Evolutionary conservation across 2,329 filamentous ascomycete species (phyloP).

Genomic region (Clarireedia sp.): DNA sequence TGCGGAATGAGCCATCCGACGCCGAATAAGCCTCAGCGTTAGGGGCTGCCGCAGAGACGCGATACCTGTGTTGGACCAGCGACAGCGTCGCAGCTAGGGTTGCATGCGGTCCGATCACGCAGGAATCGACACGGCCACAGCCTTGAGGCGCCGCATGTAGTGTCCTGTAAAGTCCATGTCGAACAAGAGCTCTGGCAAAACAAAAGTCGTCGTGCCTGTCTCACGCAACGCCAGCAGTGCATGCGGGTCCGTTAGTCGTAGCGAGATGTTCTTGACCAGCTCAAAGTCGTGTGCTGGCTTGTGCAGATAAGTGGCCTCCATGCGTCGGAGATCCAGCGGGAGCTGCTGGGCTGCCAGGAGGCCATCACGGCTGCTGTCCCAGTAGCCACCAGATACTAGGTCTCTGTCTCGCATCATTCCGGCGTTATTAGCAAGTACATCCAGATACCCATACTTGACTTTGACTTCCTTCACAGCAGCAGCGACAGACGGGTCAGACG

Average conservation of each 20-base stretch:
- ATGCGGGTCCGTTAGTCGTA: not conserved
- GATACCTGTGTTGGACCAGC: not conserved
- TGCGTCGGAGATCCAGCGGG: not conserved
- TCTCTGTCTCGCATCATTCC: no score
- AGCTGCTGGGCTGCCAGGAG: slow-evolving; percentile 2
- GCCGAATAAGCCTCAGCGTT: not conserved
- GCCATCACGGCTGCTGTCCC: slow-evolving; percentile 1
- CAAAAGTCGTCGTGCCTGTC: not conserved
- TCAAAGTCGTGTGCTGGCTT: slow-evolving; percentile 1
- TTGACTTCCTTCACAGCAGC: no score
- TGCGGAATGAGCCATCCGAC: slow-evolving; percentile 13
- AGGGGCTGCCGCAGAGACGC: not conserved
- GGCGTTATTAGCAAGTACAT: no score
- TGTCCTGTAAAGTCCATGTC: slow-evolving; percentile 8
- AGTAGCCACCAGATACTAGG: not conserved
- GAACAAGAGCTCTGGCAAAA: slow-evolving; percentile 6
- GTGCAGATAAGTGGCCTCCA: not conserved
- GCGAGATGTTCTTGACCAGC: not conserved
- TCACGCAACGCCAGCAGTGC: not conserved
- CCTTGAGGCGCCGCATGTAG: slow-evolving; percentile 7
- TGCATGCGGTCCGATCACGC: not conserved
- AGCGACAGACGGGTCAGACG: no score
- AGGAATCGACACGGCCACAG: not conserved
- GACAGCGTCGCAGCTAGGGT: not conserved
- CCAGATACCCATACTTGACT: no score